These are phyloP conservation scores for Dictyostelium citrinum DNA, from an alignment of 78 protist genomes.

Conservation along the genomic window DNA sequence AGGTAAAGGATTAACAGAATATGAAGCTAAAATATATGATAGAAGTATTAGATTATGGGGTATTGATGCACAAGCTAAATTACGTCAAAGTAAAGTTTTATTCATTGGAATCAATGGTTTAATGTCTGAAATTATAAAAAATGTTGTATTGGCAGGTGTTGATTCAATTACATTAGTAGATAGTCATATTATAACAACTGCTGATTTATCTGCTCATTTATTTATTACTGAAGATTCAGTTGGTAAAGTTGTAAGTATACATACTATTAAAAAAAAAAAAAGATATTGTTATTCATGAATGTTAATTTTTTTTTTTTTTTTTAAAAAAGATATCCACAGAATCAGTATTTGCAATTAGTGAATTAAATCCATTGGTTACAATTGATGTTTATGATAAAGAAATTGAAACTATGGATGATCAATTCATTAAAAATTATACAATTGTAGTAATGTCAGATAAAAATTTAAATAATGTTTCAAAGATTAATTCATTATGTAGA, in stretches of 20 bases:
- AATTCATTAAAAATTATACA: slow-evolving; percentile 4
- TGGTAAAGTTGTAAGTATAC: slow-evolving; percentile 72
- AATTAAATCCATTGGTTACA: slow-evolving; percentile 86
- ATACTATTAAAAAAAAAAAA: too few species aligned
- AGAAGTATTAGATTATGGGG: slow-evolving; percentile 88
- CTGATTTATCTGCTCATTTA: slow-evolving; percentile 81
- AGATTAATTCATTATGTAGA: slow-evolving; percentile 65
- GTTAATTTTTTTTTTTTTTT: neutral
- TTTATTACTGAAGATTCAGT: slow-evolving; percentile 23
- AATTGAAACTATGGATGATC: slow-evolving; percentile 23
- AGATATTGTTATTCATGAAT: neutral
- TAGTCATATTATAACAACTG: neutral
- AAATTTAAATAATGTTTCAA: neutral
- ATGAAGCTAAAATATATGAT: slow-evolving; percentile 83
- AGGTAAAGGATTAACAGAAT: slow-evolving; percentile 24
- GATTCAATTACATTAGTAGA: slow-evolving; percentile 90
- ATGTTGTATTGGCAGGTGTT: slow-evolving; percentile 96
- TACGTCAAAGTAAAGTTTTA: slow-evolving; percentile 78
- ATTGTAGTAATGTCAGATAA: slow-evolving; percentile 63
- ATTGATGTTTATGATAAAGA: neutral
- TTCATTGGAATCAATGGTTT: slow-evolving; percentile 92
- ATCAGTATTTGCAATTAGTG: slow-evolving; percentile 42
- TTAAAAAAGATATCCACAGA: slow-evolving; percentile 70
- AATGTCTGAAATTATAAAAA: slow-evolving; percentile 94
- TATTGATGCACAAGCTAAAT: slow-evolving; percentile 82